A percentile compares a stretch with the other conserved stretches of the same genome.
Evolutionary conservation across 176 grass and related monocot species (phyloP).

Genomic region (Cymbopogon citratus): DNA sequence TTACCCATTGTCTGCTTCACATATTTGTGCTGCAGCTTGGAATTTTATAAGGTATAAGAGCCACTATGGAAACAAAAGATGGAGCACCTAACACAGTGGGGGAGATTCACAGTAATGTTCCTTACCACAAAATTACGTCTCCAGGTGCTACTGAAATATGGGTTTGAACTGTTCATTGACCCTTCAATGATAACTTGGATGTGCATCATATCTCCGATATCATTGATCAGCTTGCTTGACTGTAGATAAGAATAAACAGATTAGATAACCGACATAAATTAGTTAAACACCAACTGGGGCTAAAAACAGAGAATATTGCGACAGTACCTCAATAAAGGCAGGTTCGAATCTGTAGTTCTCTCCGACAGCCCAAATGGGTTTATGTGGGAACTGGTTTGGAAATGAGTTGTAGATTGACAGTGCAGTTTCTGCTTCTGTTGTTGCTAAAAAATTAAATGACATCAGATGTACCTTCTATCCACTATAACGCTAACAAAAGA

Average conservation of each 20-base stretch:
- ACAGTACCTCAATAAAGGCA: constrained; percentile 92
- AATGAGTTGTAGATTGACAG: constrained; percentile 70
- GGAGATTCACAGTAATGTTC: constrained; percentile 4
- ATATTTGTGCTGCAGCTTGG: background rate
- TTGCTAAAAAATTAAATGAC: constrained; percentile 37
- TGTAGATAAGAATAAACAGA: constrained; percentile 32
- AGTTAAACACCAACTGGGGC: background rate
- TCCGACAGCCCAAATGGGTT: constrained; percentile 85
- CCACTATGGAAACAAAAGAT: background rate
- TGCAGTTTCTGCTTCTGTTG: constrained; percentile 63
- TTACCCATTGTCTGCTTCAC: constrained; percentile 1
- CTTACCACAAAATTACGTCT: constrained; percentile 88
- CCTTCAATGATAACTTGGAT: constrained; percentile 98
- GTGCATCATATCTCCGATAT: constrained; percentile 97
- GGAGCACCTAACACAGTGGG: background rate
- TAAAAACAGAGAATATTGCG: background rate
- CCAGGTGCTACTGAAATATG: constrained; percentile 91
- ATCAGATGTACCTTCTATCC: background rate
- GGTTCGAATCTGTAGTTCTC: constrained; percentile 98
- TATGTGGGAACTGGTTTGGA: constrained; percentile 41
- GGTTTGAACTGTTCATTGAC: constrained; percentile 96
- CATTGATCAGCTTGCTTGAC: constrained; percentile 78
- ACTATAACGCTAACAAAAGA: constrained; percentile 7
- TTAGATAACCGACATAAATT: constrained; percentile 5
- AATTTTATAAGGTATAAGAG: constrained; percentile 2